Evolutionary conservation across 2,329 filamentous ascomycete species (phyloP).

Genomic region (Pseudogymnoascus sp.): DNA sequence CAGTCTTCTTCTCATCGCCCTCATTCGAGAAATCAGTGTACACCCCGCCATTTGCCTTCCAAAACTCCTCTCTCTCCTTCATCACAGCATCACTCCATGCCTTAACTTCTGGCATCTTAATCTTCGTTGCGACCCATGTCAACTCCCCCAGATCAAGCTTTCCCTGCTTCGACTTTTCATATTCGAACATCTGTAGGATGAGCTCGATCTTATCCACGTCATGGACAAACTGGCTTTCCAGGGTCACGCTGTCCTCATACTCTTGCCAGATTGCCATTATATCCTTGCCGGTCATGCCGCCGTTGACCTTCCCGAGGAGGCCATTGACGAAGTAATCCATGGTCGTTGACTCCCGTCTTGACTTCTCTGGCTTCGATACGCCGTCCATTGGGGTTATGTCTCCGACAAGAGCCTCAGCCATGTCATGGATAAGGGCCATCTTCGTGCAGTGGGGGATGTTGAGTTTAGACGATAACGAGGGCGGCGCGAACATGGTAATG

Average conservation of each 20-base stretch:
- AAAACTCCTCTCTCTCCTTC: constrained; percentile 67
- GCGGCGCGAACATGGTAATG: constrained; percentile 85
- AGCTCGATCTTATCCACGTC: constrained; percentile 97
- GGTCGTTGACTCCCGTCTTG: constrained; percentile 73
- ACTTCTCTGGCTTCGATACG: constrained; percentile 82
- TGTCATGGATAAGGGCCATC: constrained; percentile 96
- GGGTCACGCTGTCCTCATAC: constrained; percentile 81
- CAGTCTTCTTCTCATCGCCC: constrained; percentile 14
- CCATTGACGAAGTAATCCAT: constrained; percentile 82
- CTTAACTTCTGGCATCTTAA: constrained; percentile 71
- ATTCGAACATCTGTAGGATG: constrained; percentile 91
- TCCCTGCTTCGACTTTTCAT: constrained; percentile 64
- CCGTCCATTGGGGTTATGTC: constrained; percentile 94
- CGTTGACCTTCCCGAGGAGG: constrained; percentile 68
- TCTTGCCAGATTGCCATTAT: constrained; percentile 85
- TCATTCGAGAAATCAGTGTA: constrained; percentile 12
- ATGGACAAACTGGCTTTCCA: constrained; percentile 85
- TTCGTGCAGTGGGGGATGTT: constrained; percentile 80
- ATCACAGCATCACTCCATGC: constrained; percentile 73
- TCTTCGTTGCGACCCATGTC: constrained; percentile 65
- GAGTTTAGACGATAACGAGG: constrained; percentile 61
- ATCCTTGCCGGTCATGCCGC: constrained; percentile 61
- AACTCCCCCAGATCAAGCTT: constrained; percentile 80
- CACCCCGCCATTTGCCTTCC: constrained; percentile 43
- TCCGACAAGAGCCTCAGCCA: constrained; percentile 91